Evolutionary conservation across 495 filamentous ascomycete species (phyloP).

Genomic region (Lepraria neglecta): DNA sequence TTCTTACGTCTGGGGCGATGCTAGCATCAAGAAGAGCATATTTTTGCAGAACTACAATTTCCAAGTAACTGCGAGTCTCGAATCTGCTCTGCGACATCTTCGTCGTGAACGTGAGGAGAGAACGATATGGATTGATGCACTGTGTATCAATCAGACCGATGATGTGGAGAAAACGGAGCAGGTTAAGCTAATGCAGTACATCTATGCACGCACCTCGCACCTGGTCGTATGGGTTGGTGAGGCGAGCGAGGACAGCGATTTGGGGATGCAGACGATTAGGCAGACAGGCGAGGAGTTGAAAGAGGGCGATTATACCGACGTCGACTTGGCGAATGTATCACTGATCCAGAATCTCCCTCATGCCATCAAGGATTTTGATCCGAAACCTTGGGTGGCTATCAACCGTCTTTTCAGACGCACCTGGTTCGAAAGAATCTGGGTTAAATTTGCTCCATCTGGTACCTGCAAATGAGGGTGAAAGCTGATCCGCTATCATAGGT

Average conservation of each 20-base stretch:
- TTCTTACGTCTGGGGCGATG: background rate
- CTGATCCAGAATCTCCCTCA: background rate
- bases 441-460: background rate
- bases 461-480: background rate
- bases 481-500: background rate
- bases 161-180: conserved; percentile 6
- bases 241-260: background rate
- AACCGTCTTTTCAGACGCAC: background rate
- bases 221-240: background rate
- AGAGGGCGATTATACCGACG: background rate
- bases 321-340: background rate
- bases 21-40: background rate
- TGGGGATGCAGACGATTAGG: background rate
- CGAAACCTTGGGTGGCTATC: background rate
- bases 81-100: background rate
- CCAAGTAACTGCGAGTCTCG: background rate
- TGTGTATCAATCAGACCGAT: conserved; percentile 12
- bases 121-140: conserved; percentile 13
- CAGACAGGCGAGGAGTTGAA: background rate
- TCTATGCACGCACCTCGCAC: background rate
- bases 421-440: background rate
- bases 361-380: background rate
- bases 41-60: background rate
- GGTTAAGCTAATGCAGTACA: background rate
- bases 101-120: background rate